Percentiles rank a stretch among this genome's conserved stretches.
These are phyloP conservation scores for Neopestalotiopsis clavispora DNA, from an alignment of 2,329 filamentous ascomycete species.

Conservation along the genomic window DNA sequence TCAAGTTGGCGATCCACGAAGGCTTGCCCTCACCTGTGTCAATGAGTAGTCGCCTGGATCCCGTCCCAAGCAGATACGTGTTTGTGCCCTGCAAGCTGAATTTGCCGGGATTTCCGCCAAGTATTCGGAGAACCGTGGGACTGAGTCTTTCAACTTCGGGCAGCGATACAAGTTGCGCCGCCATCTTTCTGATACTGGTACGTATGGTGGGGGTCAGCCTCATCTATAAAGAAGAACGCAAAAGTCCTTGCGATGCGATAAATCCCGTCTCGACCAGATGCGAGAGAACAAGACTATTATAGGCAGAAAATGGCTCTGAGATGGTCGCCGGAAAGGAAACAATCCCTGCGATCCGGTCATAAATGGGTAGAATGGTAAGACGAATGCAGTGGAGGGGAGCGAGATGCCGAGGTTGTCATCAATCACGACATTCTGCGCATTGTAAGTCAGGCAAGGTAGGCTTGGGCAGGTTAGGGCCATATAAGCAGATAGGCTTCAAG, in stretches of 20 bases:
- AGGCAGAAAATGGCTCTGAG: background rate
- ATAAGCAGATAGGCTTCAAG: too few relatives aligned
- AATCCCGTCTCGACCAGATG: too few relatives aligned
- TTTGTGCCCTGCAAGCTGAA: conserved; percentile 82
- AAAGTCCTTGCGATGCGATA: too few relatives aligned
- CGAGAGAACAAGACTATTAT: too few relatives aligned
- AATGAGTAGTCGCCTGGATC: conserved; percentile 75
- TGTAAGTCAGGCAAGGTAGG: background rate
- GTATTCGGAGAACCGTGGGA: conserved; percentile 77
- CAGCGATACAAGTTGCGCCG: conserved; percentile 65
- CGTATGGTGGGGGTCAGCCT: conserved; percentile 20
- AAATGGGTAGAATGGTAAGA: background rate
- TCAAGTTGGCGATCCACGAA: conserved; percentile 73
- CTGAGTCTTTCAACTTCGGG: conserved; percentile 80
- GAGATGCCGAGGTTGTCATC: conserved; percentile 23
- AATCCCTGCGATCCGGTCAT: background rate
- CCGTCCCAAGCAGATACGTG: conserved; percentile 88
- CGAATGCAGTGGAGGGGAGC: background rate
- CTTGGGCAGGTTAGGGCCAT: too few relatives aligned
- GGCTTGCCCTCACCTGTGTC: conserved; percentile 87
- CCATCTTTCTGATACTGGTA: conserved; percentile 52
- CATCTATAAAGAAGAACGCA: conserved; percentile 23
- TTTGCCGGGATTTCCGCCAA: conserved; percentile 91
- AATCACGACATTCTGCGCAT: conserved; percentile 15
- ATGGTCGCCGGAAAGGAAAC: background rate